A percentile compares a stretch with the other conserved stretches of the same genome.
phyloP scores from a whole-genome alignment of 352 stramenopile genomes.

The Phytopythium boreale region DNA sequence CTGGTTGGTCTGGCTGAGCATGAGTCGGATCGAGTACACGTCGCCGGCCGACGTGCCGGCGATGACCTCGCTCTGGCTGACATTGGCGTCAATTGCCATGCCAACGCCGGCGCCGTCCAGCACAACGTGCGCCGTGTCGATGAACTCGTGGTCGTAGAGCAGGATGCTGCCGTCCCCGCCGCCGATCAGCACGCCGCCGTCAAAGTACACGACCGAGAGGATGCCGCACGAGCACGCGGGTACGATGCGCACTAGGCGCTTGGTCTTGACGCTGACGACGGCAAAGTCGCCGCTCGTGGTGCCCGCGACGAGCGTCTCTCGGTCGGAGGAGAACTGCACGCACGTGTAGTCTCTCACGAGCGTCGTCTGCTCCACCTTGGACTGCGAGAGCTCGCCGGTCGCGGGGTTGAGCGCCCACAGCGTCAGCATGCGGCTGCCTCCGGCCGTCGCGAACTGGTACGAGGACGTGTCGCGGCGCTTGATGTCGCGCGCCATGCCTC shows the following conservation, averaged over 20 bases:
- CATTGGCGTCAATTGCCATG: conserved; percentile 47
- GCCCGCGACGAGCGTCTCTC: conserved; percentile 78
- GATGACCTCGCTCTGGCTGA: conserved; percentile 58
- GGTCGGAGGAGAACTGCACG: conserved; percentile 76
- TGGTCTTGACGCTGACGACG: conserved; percentile 74
- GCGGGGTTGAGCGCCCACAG: conserved; percentile 89
- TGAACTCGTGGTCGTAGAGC: conserved; percentile 68
- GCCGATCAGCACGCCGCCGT: conserved; percentile 56
- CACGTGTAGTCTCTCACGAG: conserved; percentile 83
- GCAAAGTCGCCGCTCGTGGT: conserved; percentile 88
- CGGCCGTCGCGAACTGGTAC: conserved; percentile 88
- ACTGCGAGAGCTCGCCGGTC: conserved; percentile 62
- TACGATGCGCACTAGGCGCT: conserved; percentile 62
- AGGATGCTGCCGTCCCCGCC: conserved; percentile 87
- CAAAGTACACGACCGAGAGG: conserved; percentile 49
- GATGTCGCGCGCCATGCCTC: conserved; percentile 85
- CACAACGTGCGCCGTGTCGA: conserved; percentile 65
- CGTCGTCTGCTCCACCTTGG: conserved; percentile 67
- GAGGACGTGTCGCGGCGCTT: conserved; percentile 86
- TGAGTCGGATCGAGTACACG: conserved; percentile 67
- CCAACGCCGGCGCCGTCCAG: conserved; percentile 67
- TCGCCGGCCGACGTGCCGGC: conserved; percentile 75
- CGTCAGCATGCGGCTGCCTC: conserved; percentile 58
- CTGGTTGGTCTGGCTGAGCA: conserved; percentile 26
- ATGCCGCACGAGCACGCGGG: conserved; percentile 82